Conservation (phyloP, 805 yeast species). For the Starmerella vaccinii region DNA sequence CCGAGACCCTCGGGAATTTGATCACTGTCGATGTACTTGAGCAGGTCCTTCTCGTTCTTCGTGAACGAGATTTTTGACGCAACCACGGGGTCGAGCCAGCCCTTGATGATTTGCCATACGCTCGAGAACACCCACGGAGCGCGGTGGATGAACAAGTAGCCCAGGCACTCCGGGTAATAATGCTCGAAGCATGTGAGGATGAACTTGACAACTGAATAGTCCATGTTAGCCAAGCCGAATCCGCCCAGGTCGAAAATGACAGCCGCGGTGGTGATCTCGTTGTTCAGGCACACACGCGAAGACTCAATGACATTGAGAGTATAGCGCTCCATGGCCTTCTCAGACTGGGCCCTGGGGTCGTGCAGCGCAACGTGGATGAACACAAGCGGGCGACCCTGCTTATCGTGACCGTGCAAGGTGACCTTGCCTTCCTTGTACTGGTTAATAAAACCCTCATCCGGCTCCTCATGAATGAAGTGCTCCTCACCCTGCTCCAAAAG, state of each 20-base stretch:
- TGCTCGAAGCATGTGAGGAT: constrained; percentile 85
- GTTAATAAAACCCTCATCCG: constrained; percentile 36
- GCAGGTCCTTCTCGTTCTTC: constrained; percentile 55
- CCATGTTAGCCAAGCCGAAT: constrained; percentile 86
- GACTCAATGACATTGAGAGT: constrained; percentile 71
- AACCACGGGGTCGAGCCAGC: constrained; percentile 95
- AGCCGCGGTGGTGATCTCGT: constrained; percentile 69
- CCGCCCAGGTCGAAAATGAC: constrained; percentile 79
- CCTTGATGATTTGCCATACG: constrained; percentile 84
- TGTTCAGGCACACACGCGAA: constrained; percentile 62
- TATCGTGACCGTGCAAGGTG: constrained; percentile 63
- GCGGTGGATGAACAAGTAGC: constrained; percentile 71
- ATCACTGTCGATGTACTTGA: constrained; percentile 46
- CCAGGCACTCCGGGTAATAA: constrained; percentile 90
- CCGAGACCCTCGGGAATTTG: constrained; percentile 65
- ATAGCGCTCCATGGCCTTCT: constrained; percentile 62
- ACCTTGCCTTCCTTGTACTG: constrained; percentile 64
- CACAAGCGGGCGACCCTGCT: constrained; percentile 65
- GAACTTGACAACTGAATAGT: constrained; percentile 81
- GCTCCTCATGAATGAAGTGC: constrained; percentile 38
- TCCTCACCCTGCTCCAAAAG: constrained; percentile 65
- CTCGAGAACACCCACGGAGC: constrained; percentile 97
- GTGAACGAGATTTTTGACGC: constrained; percentile 85
- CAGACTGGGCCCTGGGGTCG: constrained; percentile 53
- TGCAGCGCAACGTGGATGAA: constrained; percentile 72